Evolutionary conservation across 352 stramenopile species (phyloP).

Genomic region (Globisporangium rhizosaccharum): DNA sequence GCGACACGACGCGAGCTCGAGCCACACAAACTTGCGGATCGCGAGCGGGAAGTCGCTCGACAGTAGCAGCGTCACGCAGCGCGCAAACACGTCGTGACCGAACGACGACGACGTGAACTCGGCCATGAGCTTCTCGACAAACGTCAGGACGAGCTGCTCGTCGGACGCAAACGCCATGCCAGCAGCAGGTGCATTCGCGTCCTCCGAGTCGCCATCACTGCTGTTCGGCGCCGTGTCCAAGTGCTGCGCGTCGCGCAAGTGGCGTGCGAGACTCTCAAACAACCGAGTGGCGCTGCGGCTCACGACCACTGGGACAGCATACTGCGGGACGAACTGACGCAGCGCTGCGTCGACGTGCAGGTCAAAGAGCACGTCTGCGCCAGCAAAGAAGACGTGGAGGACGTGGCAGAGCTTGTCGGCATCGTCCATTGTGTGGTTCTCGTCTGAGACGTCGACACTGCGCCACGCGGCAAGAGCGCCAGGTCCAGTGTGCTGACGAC

Average conservation of each 20-base stretch:
- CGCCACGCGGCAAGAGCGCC: background rate
- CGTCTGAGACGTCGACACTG: background rate
- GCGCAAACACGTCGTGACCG: conserved; percentile 57
- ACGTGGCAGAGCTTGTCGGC: conserved; percentile 78
- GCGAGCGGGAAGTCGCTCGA: conserved; percentile 44
- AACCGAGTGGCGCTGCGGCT: conserved; percentile 15
- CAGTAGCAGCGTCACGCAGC: conserved; percentile 58
- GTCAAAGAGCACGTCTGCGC: conserved; percentile 67
- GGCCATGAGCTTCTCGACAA: conserved; percentile 55
- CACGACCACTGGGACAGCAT: conserved; percentile 28
- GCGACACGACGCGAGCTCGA: conserved; percentile 48
- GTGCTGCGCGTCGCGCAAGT: conserved; percentile 43
- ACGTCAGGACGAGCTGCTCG: conserved; percentile 52
- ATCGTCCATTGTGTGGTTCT: conserved; percentile 15
- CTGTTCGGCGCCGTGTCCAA: conserved; percentile 19
- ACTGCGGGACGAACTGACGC: conserved; percentile 38
- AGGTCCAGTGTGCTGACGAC: background rate
- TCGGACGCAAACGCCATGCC: conserved; percentile 33
- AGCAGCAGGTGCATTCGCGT: conserved; percentile 3
- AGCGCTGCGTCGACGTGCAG: conserved; percentile 53
- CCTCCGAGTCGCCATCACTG: conserved; percentile 8
- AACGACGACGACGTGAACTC: conserved; percentile 72
- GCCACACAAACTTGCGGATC: conserved; percentile 67
- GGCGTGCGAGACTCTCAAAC: conserved; percentile 42
- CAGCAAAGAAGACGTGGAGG: conserved; percentile 67